These are phyloP conservation scores for Amanita jacksonii DNA, from an alignment of 768 basidiomycete genomes.

Conservation along the genomic window DNA sequence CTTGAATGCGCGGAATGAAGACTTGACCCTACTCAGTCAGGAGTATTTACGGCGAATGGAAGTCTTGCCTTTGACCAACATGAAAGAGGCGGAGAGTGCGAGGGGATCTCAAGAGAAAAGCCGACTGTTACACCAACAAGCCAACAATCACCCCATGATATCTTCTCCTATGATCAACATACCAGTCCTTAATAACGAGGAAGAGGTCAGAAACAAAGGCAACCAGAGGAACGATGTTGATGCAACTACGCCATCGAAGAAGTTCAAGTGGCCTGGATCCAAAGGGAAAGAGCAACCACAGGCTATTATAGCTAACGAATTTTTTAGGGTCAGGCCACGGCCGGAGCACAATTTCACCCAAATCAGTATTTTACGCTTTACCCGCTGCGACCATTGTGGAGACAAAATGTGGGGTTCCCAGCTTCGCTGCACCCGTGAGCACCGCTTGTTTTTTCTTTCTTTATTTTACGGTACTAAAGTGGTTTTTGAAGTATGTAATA, in stretches of 20 bases:
- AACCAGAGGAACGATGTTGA: constrained; percentile 38
- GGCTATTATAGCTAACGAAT: constrained; percentile 21
- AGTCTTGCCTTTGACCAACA: constrained; percentile 26
- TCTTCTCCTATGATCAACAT: constrained; percentile 22
- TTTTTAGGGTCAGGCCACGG: constrained; percentile 29
- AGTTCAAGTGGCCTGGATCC: constrained; percentile 66
- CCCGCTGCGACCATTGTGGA: constrained; percentile 89
- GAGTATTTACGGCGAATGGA: constrained; percentile 80
- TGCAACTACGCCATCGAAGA: constrained; percentile 41
- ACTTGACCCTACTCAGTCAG: constrained; percentile 79
- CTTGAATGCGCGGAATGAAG: constrained; percentile 86
- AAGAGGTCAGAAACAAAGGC: constrained; percentile 34
- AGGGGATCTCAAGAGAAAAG: constrained; percentile 21
- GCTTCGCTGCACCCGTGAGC: constrained; percentile 78
- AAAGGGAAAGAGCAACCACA: constrained; percentile 32
- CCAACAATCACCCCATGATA: background rate
- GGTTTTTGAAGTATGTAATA: constrained; percentile 54
- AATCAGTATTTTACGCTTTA: constrained; percentile 77
- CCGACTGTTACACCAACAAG: constrained; percentile 15
- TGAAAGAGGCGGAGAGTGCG: constrained; percentile 18
- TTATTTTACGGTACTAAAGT: constrained; percentile 1
- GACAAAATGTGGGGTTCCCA: constrained; percentile 99
- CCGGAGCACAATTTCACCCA: constrained; percentile 84
- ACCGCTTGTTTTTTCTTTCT: background rate
- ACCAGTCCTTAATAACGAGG: constrained; percentile 23